These are phyloP conservation scores for Fistulinella cinereoalba DNA, from an alignment of 1,284 basidiomycete genomes.

Conservation along the genomic window DNA sequence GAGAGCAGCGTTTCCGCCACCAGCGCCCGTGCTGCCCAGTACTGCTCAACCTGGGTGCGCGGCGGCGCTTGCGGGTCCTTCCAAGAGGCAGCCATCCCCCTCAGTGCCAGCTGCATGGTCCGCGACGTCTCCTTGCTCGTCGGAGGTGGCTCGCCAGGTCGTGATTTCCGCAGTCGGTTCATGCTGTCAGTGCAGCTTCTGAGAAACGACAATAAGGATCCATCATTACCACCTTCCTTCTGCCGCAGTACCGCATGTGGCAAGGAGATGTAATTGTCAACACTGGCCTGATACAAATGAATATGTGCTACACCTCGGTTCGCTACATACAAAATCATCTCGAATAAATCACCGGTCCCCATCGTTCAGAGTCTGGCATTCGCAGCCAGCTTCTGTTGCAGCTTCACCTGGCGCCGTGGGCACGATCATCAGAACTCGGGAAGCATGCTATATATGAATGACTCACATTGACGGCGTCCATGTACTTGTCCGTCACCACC, in stretches of 20 bases:
- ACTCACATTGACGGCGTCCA: slow-evolving; percentile 83
- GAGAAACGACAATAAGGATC: neutral
- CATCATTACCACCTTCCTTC: too few relatives aligned
- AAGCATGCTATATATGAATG: neutral
- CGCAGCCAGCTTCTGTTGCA: slow-evolving; percentile 51
- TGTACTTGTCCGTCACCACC: slow-evolving; percentile 88
- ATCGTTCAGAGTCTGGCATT: slow-evolving; percentile 17
- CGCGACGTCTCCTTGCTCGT: slow-evolving; percentile 20
- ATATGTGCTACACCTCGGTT: too few relatives aligned
- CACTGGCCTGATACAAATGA: too few relatives aligned
- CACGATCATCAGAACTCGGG: slow-evolving; percentile 13
- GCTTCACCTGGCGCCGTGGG: slow-evolving; percentile 43
- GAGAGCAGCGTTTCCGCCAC: slow-evolving; percentile 57
- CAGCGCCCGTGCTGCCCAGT: slow-evolving; percentile 62
- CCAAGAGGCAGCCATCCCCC: slow-evolving; percentile 7
- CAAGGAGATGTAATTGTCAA: too few relatives aligned
- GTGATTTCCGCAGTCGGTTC: slow-evolving; percentile 29
- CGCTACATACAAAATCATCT: slow-evolving; percentile 12
- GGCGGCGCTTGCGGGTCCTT: slow-evolving; percentile 24
- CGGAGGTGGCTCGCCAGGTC: slow-evolving; percentile 8
- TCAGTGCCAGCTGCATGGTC: slow-evolving; percentile 31
- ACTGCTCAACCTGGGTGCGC: slow-evolving; percentile 44
- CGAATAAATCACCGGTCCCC: slow-evolving; percentile 6
- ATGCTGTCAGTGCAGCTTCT: slow-evolving; percentile 10
- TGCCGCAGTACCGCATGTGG: too few relatives aligned